Base-by-base conservation (phyloP, 106 monocot genomes). In the Alisma plantagoaquatica region DNA sequence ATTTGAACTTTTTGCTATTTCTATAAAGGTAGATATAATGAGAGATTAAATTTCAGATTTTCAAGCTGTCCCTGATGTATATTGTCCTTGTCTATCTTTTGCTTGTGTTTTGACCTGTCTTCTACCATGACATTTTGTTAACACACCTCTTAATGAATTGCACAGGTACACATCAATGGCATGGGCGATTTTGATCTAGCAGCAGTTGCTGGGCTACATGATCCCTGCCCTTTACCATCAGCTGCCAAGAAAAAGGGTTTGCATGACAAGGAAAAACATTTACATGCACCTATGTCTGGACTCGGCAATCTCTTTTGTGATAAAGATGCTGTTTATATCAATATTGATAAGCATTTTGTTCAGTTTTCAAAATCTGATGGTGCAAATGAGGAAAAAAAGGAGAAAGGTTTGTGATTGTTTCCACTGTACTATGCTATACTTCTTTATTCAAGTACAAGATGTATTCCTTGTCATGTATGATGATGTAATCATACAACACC, bases 221-320 rank as follows among this genome's bases (percentile, higher is more conserved):
- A 98, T 75, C 98, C 98, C 29, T 98, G 98, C 41, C 90, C 98
- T 49, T 73, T 98, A 38, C 98, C 98, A 63, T 98, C 98, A 46
- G 78, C 89, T 50, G 90, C 82, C 26, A 98, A 98, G 71, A 98
- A 90, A 60, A 98, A 71, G 59, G 98, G 98, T 33, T 60, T 98
- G 15, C 70, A 90, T 41, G 98, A 90, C 71, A 98, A 85, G 59
- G 98, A 98, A 62, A 98, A 86, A 69, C 74, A 85, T 41, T 85
- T 90, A 54, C 82, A 98, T 72, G 89, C 98, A 49, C 98, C 98
- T 3, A 98, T 98, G 98, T 98, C 98, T 69, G 98, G 90, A 31
- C 64, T 98, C 67, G 98, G 98, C 2, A 90, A 98, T 55, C 82
- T 98, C 53, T 75, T 98, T 20, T 98, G 79, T 72, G 98, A 98